Evolutionary conservation across 176 grass and related monocot species (phyloP).

Genomic region (Lolium perenne): DNA sequence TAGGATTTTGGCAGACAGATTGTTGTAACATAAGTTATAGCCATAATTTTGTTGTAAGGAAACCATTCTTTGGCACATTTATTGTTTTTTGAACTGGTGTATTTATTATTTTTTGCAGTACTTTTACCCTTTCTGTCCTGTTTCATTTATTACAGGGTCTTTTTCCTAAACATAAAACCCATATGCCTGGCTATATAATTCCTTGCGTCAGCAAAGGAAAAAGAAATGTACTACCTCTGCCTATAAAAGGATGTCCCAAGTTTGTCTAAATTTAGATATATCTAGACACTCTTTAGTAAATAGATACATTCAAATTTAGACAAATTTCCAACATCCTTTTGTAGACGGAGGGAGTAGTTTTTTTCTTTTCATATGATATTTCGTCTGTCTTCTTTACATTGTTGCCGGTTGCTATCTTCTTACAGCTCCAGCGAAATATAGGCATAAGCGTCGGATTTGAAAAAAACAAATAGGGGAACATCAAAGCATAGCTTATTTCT

Average conservation of each 20-base stretch:
- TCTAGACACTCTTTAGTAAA: too few relatives aligned
- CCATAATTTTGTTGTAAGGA: constrained; percentile 32
- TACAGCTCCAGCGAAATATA: too few relatives aligned
- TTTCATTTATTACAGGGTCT: background rate
- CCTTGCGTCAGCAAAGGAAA: background rate
- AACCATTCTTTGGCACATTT: constrained; percentile 8
- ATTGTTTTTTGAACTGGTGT: background rate
- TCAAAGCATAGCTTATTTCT: too few relatives aligned
- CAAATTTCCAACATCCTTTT: too few relatives aligned
- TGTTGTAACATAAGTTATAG: constrained; percentile 51
- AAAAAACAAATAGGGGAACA: too few relatives aligned
- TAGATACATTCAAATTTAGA: too few relatives aligned
- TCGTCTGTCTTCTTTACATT: background rate
- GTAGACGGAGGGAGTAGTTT: too few relatives aligned
- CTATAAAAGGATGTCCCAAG: too few relatives aligned
- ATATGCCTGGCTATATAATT: background rate
- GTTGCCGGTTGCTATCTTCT: too few relatives aligned
- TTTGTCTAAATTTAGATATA: too few relatives aligned
- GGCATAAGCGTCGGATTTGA: too few relatives aligned
- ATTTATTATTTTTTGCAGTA: constrained; percentile 5
- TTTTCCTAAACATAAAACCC: constrained; percentile 20
- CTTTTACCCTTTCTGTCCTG: background rate
- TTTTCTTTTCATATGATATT: background rate
- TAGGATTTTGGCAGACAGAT: too few relatives aligned
- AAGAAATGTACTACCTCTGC: background rate